Percentiles rank a stretch among this genome's conserved stretches.
These are phyloP conservation scores for Globisporangium cylindrosporum DNA, from an alignment of 352 stramenopile species.

Conservation along the genomic window DNA sequence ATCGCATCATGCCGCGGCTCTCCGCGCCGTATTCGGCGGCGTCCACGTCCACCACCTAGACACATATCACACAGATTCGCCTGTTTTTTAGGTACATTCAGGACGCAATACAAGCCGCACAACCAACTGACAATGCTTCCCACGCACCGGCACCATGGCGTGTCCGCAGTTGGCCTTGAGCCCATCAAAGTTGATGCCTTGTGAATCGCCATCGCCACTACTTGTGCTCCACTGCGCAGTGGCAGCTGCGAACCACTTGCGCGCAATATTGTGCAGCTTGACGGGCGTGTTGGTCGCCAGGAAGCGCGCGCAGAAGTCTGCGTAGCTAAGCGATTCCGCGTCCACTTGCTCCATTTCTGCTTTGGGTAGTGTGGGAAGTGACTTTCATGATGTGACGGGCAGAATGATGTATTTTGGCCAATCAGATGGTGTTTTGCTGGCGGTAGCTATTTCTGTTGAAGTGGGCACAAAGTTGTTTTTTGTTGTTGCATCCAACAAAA, in stretches of 20 bases:
- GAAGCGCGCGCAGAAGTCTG: constrained; percentile 69
- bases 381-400: neutral
- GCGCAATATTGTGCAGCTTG: constrained; percentile 56
- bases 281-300: constrained; percentile 70
- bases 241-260: constrained; percentile 26
- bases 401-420: constrained; percentile 1
- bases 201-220: constrained; percentile 15
- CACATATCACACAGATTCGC: neutral
- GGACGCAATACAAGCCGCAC: neutral
- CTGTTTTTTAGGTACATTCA: neutral
- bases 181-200: constrained; percentile 19
- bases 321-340: constrained; percentile 52
- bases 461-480: neutral
- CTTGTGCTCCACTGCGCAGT: constrained; percentile 17
- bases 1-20: constrained; percentile 50
- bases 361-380: neutral
- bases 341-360: constrained; percentile 57
- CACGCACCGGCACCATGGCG: constrained; percentile 46
- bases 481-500: constrained; percentile 8
- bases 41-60: constrained; percentile 59
- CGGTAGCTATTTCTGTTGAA: neutral
- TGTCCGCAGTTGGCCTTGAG: constrained; percentile 46
- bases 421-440: neutral
- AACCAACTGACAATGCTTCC: neutral
- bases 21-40: constrained; percentile 61